phyloP scores from a whole-genome alignment of 768 basidiomycete species.

The Pulveroboletus ravenelii region DNA sequence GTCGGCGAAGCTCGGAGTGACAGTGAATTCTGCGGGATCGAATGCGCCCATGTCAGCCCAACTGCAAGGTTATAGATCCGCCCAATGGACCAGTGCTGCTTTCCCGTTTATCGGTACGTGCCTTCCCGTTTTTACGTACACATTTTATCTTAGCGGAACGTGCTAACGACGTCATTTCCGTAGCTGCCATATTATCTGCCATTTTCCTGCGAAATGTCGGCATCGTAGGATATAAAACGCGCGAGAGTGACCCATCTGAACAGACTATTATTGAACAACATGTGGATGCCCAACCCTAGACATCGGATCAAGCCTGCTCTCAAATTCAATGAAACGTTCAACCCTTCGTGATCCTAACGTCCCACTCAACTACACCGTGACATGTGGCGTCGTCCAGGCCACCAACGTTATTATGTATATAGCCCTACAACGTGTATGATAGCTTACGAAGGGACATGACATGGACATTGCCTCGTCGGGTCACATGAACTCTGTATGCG shows the following conservation, averaged over 20 bases:
- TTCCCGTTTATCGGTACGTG: conserved; percentile 55
- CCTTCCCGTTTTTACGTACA: background rate
- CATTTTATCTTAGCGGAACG: background rate
- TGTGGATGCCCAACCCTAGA: conserved; percentile 3
- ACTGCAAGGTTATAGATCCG: conserved; percentile 54
- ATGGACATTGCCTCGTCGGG: too few species aligned
- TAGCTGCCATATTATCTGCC: conserved; percentile 31
- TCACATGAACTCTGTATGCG: too few species aligned
- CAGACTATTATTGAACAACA: conserved; percentile 17
- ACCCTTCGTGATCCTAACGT: background rate
- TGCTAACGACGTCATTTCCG: background rate
- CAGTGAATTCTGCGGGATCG: conserved; percentile 21
- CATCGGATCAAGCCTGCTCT: background rate
- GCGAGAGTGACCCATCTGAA: conserved; percentile 15
- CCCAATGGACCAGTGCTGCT: conserved; percentile 60
- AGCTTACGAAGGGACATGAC: background rate
- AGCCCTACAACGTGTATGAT: conserved; percentile 3
- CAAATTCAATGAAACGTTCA: background rate
- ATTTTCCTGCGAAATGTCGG: conserved; percentile 40
- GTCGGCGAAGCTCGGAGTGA: conserved; percentile 31
- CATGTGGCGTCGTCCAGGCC: background rate
- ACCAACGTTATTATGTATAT: background rate
- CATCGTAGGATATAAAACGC: conserved; percentile 31
- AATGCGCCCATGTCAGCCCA: conserved; percentile 35
- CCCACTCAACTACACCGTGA: conserved; percentile 1